A percentile compares a stretch with the other conserved stretches of the same genome.
Conservation (phyloP, 148 eudicot species). For the Drosera capensis region DNA sequence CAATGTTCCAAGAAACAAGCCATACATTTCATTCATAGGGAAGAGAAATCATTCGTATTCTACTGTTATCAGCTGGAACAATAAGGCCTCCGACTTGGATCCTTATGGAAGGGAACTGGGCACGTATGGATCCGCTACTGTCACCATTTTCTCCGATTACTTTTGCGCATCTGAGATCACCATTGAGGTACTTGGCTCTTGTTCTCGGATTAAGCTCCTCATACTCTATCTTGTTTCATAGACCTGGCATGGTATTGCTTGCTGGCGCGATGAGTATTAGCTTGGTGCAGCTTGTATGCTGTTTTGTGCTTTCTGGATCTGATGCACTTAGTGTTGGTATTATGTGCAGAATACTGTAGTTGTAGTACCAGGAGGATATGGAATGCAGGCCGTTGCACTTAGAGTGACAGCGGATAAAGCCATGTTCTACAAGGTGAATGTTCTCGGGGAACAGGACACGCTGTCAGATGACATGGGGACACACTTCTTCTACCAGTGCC, state of each 20-base stretch:
- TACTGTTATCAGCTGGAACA: constrained; percentile 67
- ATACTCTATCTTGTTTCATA: background rate
- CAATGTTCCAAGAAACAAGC: constrained; percentile 42
- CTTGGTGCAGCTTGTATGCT: no score
- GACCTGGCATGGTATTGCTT: background rate
- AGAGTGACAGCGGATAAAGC: constrained; percentile 58
- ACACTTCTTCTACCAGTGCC: constrained; percentile 58
- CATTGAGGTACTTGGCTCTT: constrained; percentile 32
- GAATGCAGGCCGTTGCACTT: constrained; percentile 85
- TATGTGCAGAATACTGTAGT: constrained; percentile 49
- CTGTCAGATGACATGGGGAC: constrained; percentile 63
- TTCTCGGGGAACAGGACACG: constrained; percentile 80
- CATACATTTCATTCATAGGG: constrained; percentile 76
- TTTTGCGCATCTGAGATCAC: constrained; percentile 77
- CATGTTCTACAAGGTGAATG: constrained; percentile 38
- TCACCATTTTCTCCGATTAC: constrained; percentile 56
- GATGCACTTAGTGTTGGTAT: background rate
- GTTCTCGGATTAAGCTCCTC: background rate
- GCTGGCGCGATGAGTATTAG: no score
- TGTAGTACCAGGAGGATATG: constrained; percentile 32
- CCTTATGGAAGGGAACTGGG: constrained; percentile 35
- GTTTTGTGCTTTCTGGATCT: background rate
- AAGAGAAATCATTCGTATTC: constrained; percentile 14
- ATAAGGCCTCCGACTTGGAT: constrained; percentile 48
- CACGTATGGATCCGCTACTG: constrained; percentile 65